Percentiles rank a stretch among this genome's conserved stretches.
Conservation (phyloP, 1,139 yeast species). For the Scheffersomyces stambukii region DNA sequence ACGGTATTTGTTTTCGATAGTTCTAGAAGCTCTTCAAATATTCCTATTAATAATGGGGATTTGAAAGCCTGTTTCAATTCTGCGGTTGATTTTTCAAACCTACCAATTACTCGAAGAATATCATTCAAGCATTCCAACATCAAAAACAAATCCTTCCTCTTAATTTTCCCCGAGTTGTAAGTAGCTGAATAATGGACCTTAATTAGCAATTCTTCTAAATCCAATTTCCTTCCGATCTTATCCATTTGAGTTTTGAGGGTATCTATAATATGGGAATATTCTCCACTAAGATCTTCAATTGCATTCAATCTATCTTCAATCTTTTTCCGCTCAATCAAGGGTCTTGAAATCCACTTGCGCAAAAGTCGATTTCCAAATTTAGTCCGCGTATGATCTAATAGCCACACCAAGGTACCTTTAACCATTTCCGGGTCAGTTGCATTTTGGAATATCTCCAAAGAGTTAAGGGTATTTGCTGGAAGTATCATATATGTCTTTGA, state of each 20-base stretch:
- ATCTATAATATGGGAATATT: conserved; percentile 49
- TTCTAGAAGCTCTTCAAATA: conserved; percentile 19
- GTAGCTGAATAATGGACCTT: conserved; percentile 58
- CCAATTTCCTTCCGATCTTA: conserved; percentile 34
- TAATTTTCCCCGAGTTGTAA: conserved; percentile 38
- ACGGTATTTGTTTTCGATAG: conserved; percentile 18
- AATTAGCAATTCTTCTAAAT: conserved; percentile 63
- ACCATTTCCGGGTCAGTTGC: conserved; percentile 47
- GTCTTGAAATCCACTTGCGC: conserved; percentile 70
- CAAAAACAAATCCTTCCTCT: conserved; percentile 61
- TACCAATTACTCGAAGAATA: conserved; percentile 23
- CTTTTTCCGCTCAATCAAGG: conserved; percentile 50
- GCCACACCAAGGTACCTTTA: conserved; percentile 72
- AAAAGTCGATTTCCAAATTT: conserved; percentile 68
- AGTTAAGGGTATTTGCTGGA: conserved; percentile 62
- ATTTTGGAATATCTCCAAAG: conserved; percentile 72
- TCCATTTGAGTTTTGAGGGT: conserved; percentile 41
- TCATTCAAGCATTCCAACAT: conserved; percentile 51
- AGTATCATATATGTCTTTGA: conserved; percentile 55
- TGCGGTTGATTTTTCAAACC: conserved; percentile 21
- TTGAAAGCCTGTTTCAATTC: conserved; percentile 9
- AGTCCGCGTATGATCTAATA: conserved; percentile 76
- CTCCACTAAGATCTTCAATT: conserved; percentile 51
- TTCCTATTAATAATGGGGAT: conserved; percentile 21
- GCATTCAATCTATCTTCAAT: conserved; percentile 64